Evolutionary conservation across 2,329 filamentous ascomycete genomes (phyloP).

Genomic region (Clarireedia sp.): DNA sequence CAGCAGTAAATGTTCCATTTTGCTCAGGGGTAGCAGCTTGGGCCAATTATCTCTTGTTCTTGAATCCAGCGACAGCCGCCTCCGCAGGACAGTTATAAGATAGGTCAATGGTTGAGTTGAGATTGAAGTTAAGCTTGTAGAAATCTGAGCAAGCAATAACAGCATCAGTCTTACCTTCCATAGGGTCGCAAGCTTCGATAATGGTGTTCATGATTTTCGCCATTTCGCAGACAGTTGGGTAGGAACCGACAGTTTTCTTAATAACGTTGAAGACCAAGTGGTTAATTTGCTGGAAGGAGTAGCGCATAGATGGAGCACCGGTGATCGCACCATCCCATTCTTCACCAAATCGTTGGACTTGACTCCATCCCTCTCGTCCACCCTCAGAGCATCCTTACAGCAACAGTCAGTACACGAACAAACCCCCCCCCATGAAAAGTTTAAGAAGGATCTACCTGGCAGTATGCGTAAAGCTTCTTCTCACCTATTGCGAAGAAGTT

Average conservation of each 20-base stretch:
- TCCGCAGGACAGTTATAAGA: slow-evolving; percentile 36
- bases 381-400: too few relatives aligned
- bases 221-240: too few relatives aligned
- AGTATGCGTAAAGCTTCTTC: slow-evolving; percentile 16
- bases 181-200: slow-evolving; percentile 39
- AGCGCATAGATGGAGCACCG: slow-evolving; percentile 41
- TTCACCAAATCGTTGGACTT: slow-evolving; percentile 34
- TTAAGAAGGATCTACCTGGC: slow-evolving; percentile 31
- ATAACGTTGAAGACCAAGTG: slow-evolving; percentile 30
- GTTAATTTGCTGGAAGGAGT: slow-evolving; percentile 37
- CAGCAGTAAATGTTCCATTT: slow-evolving; percentile 20
- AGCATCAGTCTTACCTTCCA: slow-evolving; percentile 49
- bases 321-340: slow-evolving; percentile 38
- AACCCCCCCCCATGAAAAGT: too few relatives aligned
- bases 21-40: slow-evolving; percentile 14
- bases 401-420: too few relatives aligned
- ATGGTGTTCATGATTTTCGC: too few relatives aligned
- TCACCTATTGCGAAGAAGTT: slow-evolving; percentile 33
- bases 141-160: slow-evolving; percentile 43
- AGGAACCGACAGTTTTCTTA: too few relatives aligned
- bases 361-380: slow-evolving; percentile 22
- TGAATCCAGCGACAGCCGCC: background rate
- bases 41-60: background rate
- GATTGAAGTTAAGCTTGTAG: slow-evolving; percentile 39
- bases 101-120: slow-evolving; percentile 37